phyloP scores from a whole-genome alignment of 495 filamentous ascomycete species.

The Neurospora sp. region DNA sequence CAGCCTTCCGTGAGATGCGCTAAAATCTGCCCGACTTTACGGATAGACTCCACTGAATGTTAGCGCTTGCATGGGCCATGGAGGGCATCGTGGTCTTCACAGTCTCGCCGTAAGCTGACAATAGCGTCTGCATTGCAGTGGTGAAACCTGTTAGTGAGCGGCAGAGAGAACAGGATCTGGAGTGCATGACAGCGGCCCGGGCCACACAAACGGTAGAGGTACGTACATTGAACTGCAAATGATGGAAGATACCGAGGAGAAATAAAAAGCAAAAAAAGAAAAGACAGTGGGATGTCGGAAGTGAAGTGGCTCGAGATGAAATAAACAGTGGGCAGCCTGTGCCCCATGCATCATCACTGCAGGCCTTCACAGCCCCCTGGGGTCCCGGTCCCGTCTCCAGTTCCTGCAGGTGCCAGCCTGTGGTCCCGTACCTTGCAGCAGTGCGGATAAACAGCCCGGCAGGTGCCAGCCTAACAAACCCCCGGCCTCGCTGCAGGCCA shows the following conservation, averaged over 20 bases:
- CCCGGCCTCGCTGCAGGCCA: neutral
- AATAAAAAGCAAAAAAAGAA: neutral
- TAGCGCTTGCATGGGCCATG: neutral
- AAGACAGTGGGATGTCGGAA: neutral
- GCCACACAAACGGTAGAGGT: neutral
- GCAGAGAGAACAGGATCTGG: neutral
- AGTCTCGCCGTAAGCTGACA: neutral
- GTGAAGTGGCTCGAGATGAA: neutral
- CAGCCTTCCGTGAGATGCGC: neutral
- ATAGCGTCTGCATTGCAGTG: neutral
- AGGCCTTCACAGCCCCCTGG: neutral
- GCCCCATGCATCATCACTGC: neutral
- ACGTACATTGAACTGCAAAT: too few relatives aligned
- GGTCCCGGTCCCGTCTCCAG: neutral
- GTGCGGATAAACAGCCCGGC: neutral
- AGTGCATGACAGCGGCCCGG: neutral
- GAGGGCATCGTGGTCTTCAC: neutral
- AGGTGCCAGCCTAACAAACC: neutral
- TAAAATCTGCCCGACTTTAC: neutral
- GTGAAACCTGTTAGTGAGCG: neutral
- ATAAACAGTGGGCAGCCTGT: neutral
- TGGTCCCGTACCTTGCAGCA: neutral
- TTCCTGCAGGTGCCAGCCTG: neutral
- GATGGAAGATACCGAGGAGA: neutral
- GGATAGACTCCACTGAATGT: neutral